phyloP scores from a whole-genome alignment of 805 yeast genomes.

The Metschnikowia cubensis region DNA sequence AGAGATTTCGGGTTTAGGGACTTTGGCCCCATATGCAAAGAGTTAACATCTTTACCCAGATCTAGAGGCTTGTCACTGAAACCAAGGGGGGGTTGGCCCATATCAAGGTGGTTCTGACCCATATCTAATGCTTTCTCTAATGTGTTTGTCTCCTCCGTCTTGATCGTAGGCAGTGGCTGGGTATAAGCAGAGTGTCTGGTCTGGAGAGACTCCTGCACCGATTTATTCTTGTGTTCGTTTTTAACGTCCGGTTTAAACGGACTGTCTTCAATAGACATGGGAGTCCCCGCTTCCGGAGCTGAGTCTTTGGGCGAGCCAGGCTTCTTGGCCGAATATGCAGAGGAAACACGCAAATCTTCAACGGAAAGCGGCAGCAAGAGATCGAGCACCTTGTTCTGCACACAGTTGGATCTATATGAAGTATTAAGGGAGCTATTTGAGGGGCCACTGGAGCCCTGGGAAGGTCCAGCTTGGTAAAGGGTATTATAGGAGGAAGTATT shows the following conservation, averaged over 20 bases:
- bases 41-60: too few species aligned
- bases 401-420: not conserved
- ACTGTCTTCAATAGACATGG: constrained; percentile 29
- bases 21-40: not conserved
- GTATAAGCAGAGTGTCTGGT: not conserved
- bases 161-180: not conserved
- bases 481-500: not conserved
- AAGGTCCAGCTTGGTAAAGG: too few species aligned
- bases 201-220: not conserved
- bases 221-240: not conserved
- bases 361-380: constrained; percentile 39
- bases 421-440: not conserved
- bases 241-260: constrained; percentile 1
- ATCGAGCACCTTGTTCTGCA: constrained; percentile 26
- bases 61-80: too few species aligned
- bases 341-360: constrained; percentile 30
- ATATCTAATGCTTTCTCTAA: too few species aligned
- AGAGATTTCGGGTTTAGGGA: not conserved
- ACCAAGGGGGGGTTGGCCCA: too few species aligned
- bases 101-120: too few species aligned
- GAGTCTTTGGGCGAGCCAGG: not conserved
- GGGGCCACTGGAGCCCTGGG: too few species aligned
- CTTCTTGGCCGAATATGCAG: constrained; percentile 11
- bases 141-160: not conserved
- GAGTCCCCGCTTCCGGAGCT: constrained; percentile 18